These are phyloP conservation scores for Sutorius eximius DNA, from an alignment of 1,284 basidiomycete genomes.

Conservation along the genomic window DNA sequence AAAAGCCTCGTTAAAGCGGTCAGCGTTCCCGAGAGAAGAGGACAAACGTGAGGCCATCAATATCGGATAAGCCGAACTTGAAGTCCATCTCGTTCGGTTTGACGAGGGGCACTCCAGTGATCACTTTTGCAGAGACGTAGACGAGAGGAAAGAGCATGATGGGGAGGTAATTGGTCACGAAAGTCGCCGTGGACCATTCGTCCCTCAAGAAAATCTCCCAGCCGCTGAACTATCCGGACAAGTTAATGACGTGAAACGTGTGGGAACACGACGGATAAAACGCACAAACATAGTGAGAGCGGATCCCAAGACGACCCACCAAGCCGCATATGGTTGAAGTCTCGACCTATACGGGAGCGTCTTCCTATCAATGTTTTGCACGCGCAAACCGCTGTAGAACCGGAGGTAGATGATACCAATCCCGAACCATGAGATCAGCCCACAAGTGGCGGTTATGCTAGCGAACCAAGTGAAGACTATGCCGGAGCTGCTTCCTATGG, in stretches of 20 bases:
- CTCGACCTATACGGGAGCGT: constrained; percentile 48
- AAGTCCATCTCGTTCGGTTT: constrained; percentile 57
- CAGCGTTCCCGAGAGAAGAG: background rate
- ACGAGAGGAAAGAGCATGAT: constrained; percentile 57
- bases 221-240: constrained; percentile 36
- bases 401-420: constrained; percentile 61
- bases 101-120: constrained; percentile 39
- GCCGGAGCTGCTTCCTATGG: constrained; percentile 49
- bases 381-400: constrained; percentile 57
- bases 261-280: background rate
- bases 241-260: background rate
- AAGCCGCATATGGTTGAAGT: constrained; percentile 50
- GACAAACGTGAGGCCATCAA: constrained; percentile 45
- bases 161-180: constrained; percentile 56
- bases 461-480: constrained; percentile 57
- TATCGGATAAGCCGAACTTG: constrained; percentile 45
- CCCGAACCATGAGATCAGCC: constrained; percentile 62
- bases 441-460: constrained; percentile 43
- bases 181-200: constrained; percentile 36
- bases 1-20: background rate
- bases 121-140: constrained; percentile 44
- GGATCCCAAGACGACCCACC: constrained; percentile 39
- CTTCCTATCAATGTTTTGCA: constrained; percentile 52
- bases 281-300: constrained; percentile 42
- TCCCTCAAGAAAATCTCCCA: constrained; percentile 44